Evolutionary conservation across 306 rosid species (phyloP).

Genomic region (Inga oerstediana): DNA sequence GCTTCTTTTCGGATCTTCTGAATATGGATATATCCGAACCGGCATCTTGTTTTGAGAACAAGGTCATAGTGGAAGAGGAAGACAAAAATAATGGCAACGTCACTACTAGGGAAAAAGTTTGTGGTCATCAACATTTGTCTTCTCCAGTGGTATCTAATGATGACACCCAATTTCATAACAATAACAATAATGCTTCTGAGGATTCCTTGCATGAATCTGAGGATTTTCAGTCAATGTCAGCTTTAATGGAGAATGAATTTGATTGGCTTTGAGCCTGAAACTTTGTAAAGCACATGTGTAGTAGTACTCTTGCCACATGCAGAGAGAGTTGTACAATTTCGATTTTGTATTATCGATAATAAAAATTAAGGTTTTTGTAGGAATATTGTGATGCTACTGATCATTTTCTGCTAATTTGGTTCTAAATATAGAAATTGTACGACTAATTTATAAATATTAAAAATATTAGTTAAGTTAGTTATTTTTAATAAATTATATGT

Average conservation of each 20-base stretch:
- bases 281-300: neutral
- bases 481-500: too few relatives aligned
- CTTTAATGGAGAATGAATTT: conserved; percentile 40
- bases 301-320: neutral
- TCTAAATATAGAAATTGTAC: too few relatives aligned
- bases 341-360: neutral
- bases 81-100: neutral
- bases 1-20: conserved; percentile 49
- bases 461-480: too few relatives aligned
- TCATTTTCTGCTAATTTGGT: too few relatives aligned
- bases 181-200: conserved; percentile 11
- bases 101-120: neutral
- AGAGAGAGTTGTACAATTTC: neutral
- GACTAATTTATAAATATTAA: too few relatives aligned
- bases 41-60: conserved; percentile 22
- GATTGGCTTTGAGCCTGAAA: conserved; percentile 39
- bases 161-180: conserved; percentile 10
- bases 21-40: conserved; percentile 46
- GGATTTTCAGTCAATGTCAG: conserved; percentile 34
- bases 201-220: conserved; percentile 39
- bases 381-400: neutral
- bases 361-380: neutral
- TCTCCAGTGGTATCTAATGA: conserved; percentile 13
- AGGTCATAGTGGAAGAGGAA: neutral
- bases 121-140: neutral